Percentiles rank a stretch among this genome's conserved stretches.
phyloP scores from a whole-genome alignment of 805 yeast genomes.

The Candida namnaoensis region DNA sequence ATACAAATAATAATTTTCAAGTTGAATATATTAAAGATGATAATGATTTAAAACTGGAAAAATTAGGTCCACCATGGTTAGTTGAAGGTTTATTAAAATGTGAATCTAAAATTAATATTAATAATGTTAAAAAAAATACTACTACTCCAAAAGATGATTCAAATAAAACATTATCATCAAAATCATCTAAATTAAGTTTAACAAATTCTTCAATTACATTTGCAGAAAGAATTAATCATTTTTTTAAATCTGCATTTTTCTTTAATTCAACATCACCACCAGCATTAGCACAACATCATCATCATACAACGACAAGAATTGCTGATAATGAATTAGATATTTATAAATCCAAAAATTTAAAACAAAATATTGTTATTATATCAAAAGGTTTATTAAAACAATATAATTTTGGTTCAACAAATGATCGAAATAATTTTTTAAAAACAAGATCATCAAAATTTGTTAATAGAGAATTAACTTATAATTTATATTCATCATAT shows the following conservation, averaged over 20 bases:
- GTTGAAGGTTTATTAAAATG: constrained; percentile 59
- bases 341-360: constrained; percentile 14
- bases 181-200: too few species aligned
- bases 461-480: constrained; percentile 11
- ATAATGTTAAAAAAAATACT: constrained; percentile 3
- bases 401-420: constrained; percentile 27
- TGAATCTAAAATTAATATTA: constrained; percentile 2
- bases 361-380: constrained; percentile 37
- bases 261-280: neutral
- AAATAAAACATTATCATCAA: too few species aligned
- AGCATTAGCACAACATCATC: neutral
- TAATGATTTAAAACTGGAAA: constrained; percentile 52
- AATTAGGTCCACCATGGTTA: constrained; percentile 70
- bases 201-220: too few species aligned
- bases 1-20: constrained; percentile 16
- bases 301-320: neutral
- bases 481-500: constrained; percentile 17
- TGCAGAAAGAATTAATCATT: too few species aligned
- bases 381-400: constrained; percentile 40
- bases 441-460: constrained; percentile 11
- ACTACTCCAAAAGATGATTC: too few species aligned
- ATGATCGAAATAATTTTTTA: constrained; percentile 12
- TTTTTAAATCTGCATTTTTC: neutral
- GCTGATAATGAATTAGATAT: constrained; percentile 22
- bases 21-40: constrained; percentile 27